Percentiles rank a stretch among this genome's conserved stretches.
Evolutionary conservation across 2,329 filamentous ascomycete species (phyloP).

Genomic region (Elsinoe ampelina): DNA sequence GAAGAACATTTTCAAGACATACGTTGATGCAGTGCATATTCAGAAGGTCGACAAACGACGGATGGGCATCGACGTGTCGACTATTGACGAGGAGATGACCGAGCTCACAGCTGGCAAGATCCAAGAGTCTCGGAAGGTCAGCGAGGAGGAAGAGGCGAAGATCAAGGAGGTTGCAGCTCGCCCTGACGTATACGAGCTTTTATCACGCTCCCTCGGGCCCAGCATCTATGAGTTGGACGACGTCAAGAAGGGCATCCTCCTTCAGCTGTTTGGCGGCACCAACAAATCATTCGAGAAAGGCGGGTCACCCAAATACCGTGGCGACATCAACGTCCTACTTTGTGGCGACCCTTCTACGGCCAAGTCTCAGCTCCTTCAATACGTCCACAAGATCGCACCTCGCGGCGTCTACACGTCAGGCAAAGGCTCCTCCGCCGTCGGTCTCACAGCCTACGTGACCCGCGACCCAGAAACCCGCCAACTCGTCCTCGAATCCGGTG

Average conservation of each 20-base stretch:
- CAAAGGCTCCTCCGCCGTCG: constrained; percentile 70
- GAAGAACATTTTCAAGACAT: constrained; percentile 96
- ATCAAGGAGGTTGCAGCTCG: constrained; percentile 73
- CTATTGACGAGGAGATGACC: constrained; percentile 73
- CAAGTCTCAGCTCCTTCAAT: constrained; percentile 95
- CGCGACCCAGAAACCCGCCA: constrained; percentile 74
- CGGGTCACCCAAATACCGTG: constrained; percentile 87
- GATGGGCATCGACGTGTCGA: constrained; percentile 82
- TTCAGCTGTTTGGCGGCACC: constrained; percentile 93
- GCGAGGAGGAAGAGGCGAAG: constrained; percentile 76
- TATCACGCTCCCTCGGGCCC: constrained; percentile 81
- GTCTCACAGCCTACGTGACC: constrained; percentile 76
- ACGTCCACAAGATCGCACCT: constrained; percentile 95
- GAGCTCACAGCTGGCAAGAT: constrained; percentile 61
- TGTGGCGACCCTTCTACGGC: constrained; percentile 95
- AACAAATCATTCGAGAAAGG: constrained; percentile 98
- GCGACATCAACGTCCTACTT: constrained; percentile 93
- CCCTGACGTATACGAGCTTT: constrained; percentile 83
- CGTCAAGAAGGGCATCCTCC: constrained; percentile 94
- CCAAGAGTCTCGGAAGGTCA: constrained; percentile 75
- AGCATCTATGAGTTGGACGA: constrained; percentile 98
- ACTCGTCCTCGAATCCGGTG: constrained; percentile 74
- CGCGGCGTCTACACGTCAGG: constrained; percentile 80
- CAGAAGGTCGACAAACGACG: constrained; percentile 95
- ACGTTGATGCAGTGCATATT: constrained; percentile 88